These are phyloP conservation scores for Colletotrichum cordylinicola DNA, from an alignment of 2,329 filamentous ascomycete species.

Conservation along the genomic window DNA sequence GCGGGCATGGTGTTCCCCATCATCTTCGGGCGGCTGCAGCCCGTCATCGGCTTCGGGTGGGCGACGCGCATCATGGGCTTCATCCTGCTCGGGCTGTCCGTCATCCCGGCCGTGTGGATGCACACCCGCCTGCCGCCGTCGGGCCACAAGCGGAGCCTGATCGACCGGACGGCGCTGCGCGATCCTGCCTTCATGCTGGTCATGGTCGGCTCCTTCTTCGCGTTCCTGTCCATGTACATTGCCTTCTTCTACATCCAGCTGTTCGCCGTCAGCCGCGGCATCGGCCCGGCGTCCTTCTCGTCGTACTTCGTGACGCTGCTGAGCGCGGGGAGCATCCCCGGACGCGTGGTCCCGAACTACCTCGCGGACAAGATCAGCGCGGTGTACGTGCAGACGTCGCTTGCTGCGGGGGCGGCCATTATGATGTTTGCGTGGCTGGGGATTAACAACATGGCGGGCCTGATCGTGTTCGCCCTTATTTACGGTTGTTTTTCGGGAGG, in stretches of 20 bases:
- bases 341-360: constrained; percentile 49
- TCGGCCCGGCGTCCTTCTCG: constrained; percentile 37
- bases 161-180: constrained; percentile 41
- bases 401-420: constrained; percentile 36
- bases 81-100: constrained; percentile 43
- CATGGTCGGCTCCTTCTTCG: constrained; percentile 39
- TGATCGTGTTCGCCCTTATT: constrained; percentile 46
- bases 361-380: constrained; percentile 48
- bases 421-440: constrained; percentile 46
- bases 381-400: constrained; percentile 42
- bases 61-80: constrained; percentile 50
- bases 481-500: constrained; percentile 53
- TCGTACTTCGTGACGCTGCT: constrained; percentile 49
- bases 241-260: constrained; percentile 54
- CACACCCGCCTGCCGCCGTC: constrained; percentile 36
- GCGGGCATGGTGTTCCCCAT: constrained; percentile 47
- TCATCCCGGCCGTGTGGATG: constrained; percentile 45
- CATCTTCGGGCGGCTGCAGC: constrained; percentile 46
- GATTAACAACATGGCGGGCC: constrained; percentile 37
- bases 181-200: constrained; percentile 45
- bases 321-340: constrained; percentile 51
- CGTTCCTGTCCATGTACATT: constrained; percentile 52
- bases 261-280: constrained; percentile 44
- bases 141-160: constrained; percentile 30
- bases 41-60: constrained; percentile 61